Evolutionary conservation across 495 filamentous ascomycete species (phyloP), one percentile per base, ranked within the genome.

Genomic region (Arthonia radiata): DNA sequence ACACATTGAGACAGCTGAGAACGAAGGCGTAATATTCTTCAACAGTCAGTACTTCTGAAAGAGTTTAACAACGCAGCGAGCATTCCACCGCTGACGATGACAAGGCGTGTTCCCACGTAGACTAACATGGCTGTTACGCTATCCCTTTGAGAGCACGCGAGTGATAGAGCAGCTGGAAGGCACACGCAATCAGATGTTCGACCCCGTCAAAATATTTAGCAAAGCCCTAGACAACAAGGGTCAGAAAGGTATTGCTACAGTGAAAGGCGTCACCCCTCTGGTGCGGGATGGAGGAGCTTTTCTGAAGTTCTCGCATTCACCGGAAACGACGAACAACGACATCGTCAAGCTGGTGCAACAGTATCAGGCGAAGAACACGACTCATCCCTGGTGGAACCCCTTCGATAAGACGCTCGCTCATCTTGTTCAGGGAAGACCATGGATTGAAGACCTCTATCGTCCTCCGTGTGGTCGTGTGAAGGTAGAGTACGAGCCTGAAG

Each of bases 281-380:
- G 52, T 82, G 16, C 81, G 83, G 37, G 86, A 97, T 43, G 89
- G 83, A 13, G 86, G 89, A 5, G 78, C 79, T 5, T 94, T 86
- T 47, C 67, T 93, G 38, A 93, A 90, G 43, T 86, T 89, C 47
- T 56, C 56, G 4, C 58, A 77, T 37, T 53, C 61, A 11, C 37
- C 48, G 6, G 54, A 50, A 2, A 43, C 57, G 4, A 49, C 65
- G 10, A 46, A 52, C 1, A 43, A 56, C 6, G 65, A 72, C 13
- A 60, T 90, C 13, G 69, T 73, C 43, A 38, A 40, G 22, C 42
- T 43, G 0, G 37, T 72, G 2, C 51, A 57, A 14, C 33, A 47
- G 0, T 53, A 73, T 33, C 52, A 93, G 1, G 47, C 58, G 23
- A 50, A 80, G 26, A 54, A 70, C n/a, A 67, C 66, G 0, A 66